phyloP scores from a whole-genome alignment of 768 basidiomycete genomes.

The Tephrocybe sp. region DNA sequence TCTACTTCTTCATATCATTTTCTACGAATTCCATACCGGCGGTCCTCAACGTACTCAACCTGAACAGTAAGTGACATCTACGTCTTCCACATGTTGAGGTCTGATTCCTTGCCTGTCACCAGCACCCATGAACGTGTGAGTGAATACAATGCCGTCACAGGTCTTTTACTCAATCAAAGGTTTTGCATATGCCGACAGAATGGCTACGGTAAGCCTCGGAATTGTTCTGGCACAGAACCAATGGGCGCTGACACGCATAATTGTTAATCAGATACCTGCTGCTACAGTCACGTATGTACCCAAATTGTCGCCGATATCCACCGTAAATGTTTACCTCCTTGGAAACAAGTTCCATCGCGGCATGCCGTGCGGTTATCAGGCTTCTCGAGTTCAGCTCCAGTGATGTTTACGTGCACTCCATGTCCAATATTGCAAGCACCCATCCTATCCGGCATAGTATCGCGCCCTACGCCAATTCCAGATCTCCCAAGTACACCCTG shows the following conservation, averaged over 20 bases:
- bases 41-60: slow-evolving; percentile 55
- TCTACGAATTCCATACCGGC: slow-evolving; percentile 67
- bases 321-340: slow-evolving; percentile 7
- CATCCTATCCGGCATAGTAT: slow-evolving; percentile 30
- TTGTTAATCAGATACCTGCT: slow-evolving; percentile 48
- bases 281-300: slow-evolving; percentile 56
- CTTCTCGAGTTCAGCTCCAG: slow-evolving; percentile 52
- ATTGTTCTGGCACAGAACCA: background rate
- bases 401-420: slow-evolving; percentile 46
- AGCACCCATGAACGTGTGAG: slow-evolving; percentile 57
- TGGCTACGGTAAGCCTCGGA: slow-evolving; percentile 46
- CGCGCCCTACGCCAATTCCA: slow-evolving; percentile 20
- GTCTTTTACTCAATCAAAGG: background rate
- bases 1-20: slow-evolving; percentile 67
- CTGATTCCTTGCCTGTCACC: slow-evolving; percentile 8
- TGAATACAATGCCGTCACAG: background rate
- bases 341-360: slow-evolving; percentile 53
- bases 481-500: slow-evolving; percentile 27
- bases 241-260: slow-evolving; percentile 9
- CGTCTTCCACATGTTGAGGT: background rate
- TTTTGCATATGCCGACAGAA: slow-evolving; percentile 28
- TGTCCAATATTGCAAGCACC: slow-evolving; percentile 33
- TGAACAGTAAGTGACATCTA: slow-evolving; percentile 46
- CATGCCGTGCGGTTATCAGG: slow-evolving; percentile 67
- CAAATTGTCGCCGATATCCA: background rate